Conservation (phyloP, 1,284 basidiomycete species). For the Ceratobasidium sp. region DNA sequence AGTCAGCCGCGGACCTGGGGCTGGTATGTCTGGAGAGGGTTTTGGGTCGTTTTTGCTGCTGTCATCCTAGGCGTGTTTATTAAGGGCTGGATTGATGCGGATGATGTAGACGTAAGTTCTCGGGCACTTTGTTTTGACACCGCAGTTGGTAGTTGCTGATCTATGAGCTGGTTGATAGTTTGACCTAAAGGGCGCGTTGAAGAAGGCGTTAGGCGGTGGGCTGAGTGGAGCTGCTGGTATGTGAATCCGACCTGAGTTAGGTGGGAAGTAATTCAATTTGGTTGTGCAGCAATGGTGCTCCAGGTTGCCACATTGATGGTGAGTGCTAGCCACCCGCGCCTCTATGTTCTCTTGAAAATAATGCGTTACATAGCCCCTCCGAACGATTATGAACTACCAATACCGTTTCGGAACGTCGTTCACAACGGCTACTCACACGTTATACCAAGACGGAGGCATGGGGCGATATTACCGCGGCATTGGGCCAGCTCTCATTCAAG, state of each 20-base stretch:
- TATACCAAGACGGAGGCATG: conserved; percentile 82
- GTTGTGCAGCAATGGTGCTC: conserved; percentile 77
- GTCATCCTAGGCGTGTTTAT: conserved; percentile 57
- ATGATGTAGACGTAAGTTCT: conserved; percentile 68
- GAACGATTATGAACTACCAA: conserved; percentile 94
- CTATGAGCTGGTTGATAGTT: conserved; percentile 62
- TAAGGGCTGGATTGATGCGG: conserved; percentile 74
- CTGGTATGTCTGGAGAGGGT: conserved; percentile 38
- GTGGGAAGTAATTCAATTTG: background rate
- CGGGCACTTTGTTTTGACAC: background rate
- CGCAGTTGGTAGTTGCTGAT: background rate
- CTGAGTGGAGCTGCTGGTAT: conserved; percentile 83
- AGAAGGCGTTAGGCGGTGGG: conserved; percentile 84
- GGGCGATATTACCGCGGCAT: conserved; percentile 86
- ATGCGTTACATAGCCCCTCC: conserved; percentile 62
- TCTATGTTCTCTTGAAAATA: conserved; percentile 9
- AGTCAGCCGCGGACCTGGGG: conserved; percentile 14
- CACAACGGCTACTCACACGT: conserved; percentile 70
- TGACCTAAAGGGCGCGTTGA: conserved; percentile 77
- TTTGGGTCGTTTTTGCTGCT: conserved; percentile 29
- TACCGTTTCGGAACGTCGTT: conserved; percentile 82
- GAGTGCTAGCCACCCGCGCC: conserved; percentile 40
- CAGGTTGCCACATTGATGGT: conserved; percentile 89
- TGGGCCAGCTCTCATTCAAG: conserved; percentile 81
- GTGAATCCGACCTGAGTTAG: conserved; percentile 42